Evolutionary conservation across 495 filamentous ascomycete genomes (phyloP), one percentile per base, ranked within the genome.

Genomic region (Sabuloglossum arenarium): DNA sequence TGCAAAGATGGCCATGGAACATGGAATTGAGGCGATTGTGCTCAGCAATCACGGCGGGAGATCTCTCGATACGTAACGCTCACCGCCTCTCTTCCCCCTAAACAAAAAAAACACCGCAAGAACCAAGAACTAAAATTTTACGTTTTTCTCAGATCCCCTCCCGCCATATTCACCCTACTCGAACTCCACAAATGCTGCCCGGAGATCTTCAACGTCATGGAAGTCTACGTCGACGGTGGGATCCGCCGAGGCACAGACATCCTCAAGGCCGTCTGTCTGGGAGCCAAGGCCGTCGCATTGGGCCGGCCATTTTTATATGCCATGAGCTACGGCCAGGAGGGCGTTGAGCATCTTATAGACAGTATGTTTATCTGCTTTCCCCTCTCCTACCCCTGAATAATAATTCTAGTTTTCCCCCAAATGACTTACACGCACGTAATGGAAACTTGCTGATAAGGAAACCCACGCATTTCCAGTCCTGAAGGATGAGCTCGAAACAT

Each of bases 401-500:
- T n/a, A n/a, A n/a, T n/a, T n/a, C n/a, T n/a, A n/a, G n/a, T n/a
- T n/a, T n/a, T n/a, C n/a, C n/a, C n/a, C n/a, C n/a, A n/a, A n/a
- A n/a, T n/a, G n/a, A n/a, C n/a, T n/a, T n/a, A 12, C 42, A 37
- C 12, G 0, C 10, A 12, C 6, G 34, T n/a, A 30, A 10, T 32
- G 24, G 31, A 56, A 54, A 57, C n/a, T 54, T 55, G 16, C 23
- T 31, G 42, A 45, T 34, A n/a, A 52, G 6, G 21, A 49, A 42
- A 53, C 42, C 61, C 34, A 21, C 6, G 3, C n/a, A 43, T n/a
- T 5, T 12, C 16, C 39, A 85, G 82, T 89, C 12, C 68, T 91
- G 56, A 77, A 77, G 61, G 85, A 89, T 61, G 86, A 90, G 62
- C 66, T 90, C 31, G 78, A 84, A 61, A 84, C 79, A 4, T 79